A percentile compares a stretch with the other conserved stretches of the same genome.
phyloP scores from a whole-genome alignment of 225 moss, liverwort and hornwort genomes.

The Neckera pumila region DNA sequence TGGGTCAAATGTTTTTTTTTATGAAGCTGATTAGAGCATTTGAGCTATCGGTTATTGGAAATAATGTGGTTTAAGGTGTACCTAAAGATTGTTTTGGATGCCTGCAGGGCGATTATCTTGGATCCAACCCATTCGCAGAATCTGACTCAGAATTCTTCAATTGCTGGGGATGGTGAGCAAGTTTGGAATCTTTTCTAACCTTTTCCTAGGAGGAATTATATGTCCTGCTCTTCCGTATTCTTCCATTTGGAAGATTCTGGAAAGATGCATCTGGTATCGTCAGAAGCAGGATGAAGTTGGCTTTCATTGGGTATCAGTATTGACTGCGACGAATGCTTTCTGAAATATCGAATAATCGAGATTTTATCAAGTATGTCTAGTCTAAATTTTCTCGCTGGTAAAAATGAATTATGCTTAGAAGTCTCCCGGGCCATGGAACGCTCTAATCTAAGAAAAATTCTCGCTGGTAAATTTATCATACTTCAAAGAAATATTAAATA shows the following conservation, averaged over 20 bases:
- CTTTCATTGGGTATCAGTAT: background rate
- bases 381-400: background rate
- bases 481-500: background rate
- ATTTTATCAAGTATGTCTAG: background rate
- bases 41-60: background rate
- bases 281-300: background rate
- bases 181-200: background rate
- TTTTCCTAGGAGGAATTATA: background rate
- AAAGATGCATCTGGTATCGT: background rate
- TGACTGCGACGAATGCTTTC: background rate
- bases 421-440: background rate
- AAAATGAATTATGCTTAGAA: background rate
- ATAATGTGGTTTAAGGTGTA: background rate
- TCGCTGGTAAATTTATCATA: background rate
- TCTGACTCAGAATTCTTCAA: slow-evolving; percentile 32
- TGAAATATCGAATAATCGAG: background rate
- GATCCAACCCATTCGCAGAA: slow-evolving; percentile 54
- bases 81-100: background rate
- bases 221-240: background rate
- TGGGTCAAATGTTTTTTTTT: background rate
- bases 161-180: slow-evolving; percentile 49
- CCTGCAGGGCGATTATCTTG: slow-evolving; percentile 47
- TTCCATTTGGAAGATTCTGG: background rate
- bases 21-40: background rate
- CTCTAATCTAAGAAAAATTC: background rate